Evolutionary conservation across 768 basidiomycete species (phyloP), one percentile per base, ranked within the genome.

Genomic region (Tricholoma sp.): DNA sequence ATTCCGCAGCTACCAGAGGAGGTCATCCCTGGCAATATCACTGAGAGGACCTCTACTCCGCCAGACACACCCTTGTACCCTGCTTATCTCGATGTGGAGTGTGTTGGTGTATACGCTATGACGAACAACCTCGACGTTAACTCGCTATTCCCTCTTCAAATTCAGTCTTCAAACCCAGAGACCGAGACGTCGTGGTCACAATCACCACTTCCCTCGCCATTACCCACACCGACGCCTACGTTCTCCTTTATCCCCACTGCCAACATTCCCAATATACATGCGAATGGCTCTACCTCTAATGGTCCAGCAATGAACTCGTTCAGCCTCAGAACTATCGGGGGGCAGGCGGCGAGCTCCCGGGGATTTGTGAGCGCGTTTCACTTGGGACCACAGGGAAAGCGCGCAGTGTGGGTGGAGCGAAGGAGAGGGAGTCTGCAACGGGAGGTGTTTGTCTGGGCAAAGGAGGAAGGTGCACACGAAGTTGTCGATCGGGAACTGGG

Each of bases 401-500:
- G 83, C 2, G 83, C 80, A 4, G 67, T 82, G 4, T 85, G 84
- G 83, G 67, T 84, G 5, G 80, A 83, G 65, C 73, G 82, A 15
- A 71, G 70, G 61, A 66, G 76, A 31, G 69, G 72, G 12, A 76
- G 70, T 50, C 74, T 74, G 13, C 52, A 66, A n/a, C 63, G 80
- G 33, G 73, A 78, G 39, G 71, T 83, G 1, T 70, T 78, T 32
- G 76, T 78, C 1, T 82, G 81, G 76, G 37, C 33, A 18, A 56
- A 56, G 34, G 58, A 49, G 36, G 52, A 34, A 17, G 39, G 41
- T 54, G 51, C 28, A 51, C 57, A 50, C 54, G 59, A 50, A 54
- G 55, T 52, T 4, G 48, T 45, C 3, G 53, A 37, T 15, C 57
- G 51, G 45, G 45, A 57, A 17, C 13, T 48, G 41, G 8, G 18